A percentile compares a stretch with the other conserved stretches of the same genome.
Conservation (phyloP, 2,329 filamentous ascomycete genomes). For the Apiospora sp. region DNA sequence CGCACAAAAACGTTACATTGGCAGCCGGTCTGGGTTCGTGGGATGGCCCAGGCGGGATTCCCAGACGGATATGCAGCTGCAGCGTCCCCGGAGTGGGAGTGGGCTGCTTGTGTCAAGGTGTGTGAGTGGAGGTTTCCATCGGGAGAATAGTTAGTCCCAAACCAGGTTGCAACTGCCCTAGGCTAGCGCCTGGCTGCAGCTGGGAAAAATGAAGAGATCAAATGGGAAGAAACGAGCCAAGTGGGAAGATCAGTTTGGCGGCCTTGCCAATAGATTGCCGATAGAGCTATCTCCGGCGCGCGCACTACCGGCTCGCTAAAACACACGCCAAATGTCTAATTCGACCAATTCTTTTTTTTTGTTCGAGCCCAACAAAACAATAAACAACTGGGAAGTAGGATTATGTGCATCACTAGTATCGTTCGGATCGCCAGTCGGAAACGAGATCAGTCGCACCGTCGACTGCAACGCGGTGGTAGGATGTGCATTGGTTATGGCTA, state of each 20-base stretch:
- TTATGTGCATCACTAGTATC: slow-evolving; percentile 6
- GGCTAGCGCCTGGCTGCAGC: background rate
- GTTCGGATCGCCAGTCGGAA: background rate
- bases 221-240: no score
- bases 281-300: slow-evolving; percentile 14
- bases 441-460: background rate
- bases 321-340: background rate
- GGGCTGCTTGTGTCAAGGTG: background rate
- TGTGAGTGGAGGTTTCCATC: background rate
- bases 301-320: background rate
- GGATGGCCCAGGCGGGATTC: background rate
- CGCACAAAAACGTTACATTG: background rate
- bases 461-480: background rate
- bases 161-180: slow-evolving; percentile 9
- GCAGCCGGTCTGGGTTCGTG: background rate
- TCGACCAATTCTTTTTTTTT: background rate
- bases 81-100: slow-evolving; percentile 7
- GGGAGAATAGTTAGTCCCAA: slow-evolving; percentile 14
- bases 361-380: background rate
- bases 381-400: background rate
- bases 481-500: background rate
- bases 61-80: slow-evolving; percentile 18
- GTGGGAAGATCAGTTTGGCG: background rate
- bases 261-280: slow-evolving; percentile 16
- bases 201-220: background rate